Base-by-base conservation (phyloP, 78 protist species). In the Diacronema lutheri region DNA sequence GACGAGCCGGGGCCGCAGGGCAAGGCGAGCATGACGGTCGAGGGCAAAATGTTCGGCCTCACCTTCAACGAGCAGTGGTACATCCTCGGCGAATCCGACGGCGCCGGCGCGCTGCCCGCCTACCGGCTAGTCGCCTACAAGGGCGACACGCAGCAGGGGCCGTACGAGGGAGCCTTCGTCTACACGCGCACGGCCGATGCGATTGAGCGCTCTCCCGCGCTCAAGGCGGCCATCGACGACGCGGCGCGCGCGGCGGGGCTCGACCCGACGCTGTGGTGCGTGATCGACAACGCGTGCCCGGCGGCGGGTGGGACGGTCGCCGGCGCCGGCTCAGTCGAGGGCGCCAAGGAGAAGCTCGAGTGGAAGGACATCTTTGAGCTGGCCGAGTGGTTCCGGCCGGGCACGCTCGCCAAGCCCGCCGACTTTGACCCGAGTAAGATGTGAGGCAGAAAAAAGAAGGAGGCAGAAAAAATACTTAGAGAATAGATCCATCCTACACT, bases 21-120 rank as follows among this genome's bases (percentile, higher is more conserved):
- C 26, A 38, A 13, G 6, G 76, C 76, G 40, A 12, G 14, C 26
- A 7, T 68, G 50, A 20, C 29, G 35, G 76, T 68, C 12, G 55
- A 37, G 21, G 79, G 79, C 58, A 71, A 71, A 58, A 71, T 71
- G 79, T 71, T 71, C 20, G 79, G 79, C 37, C 79, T 71, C 38
- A 71, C 79, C 14, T 71, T 71, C 57, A n/a, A 71, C 35, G 79
- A 71, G 57, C 44, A 33, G 25, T 61, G 66, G 66, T 61, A 61
- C 66, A 4, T 29, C 21, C 11, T 61, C 66, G 66, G 66, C 29
- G 2, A 1, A 35, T n/a, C 55, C 31, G n/a, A n/a, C n/a, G n/a
- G n/a, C n/a, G n/a, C n/a, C n/a, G n/a, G n/a, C n/a, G n/a, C n/a
- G n/a, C n/a, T n/a, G n/a, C n/a, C 41, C 19, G 79, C 37, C 20